Base-by-base conservation (phyloP, 495 filamentous ascomycete genomes). In the Hypoxylon rickii region DNA sequence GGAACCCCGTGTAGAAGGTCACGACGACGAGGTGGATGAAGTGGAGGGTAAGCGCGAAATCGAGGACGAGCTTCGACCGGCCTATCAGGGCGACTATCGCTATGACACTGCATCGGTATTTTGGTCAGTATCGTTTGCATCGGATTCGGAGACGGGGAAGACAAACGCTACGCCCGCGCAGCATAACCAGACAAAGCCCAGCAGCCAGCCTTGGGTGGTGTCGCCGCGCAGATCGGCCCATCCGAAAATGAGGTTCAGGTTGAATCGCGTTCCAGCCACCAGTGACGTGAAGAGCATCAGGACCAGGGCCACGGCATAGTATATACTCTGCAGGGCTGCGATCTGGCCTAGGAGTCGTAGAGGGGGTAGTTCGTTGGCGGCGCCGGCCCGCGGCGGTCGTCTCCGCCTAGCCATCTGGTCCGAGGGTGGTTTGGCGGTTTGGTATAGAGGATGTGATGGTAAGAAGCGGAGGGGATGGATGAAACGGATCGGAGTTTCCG, bases 11-110 rank as follows among this genome's bases (percentile, higher is more conserved):
- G 65, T 96, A 96, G 2, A 95, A 63, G 7, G 79, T 83, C 2
- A 87, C 87, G 57, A 89, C 70, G 47, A 96, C 53, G n/a, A 96
- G 81, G 61, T 97, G 90, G 22, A 97, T 75, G 71, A 88, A 83
- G 74, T 96, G 91, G 18, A 94, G 81, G 1, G 94, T 96, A 17
- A 97, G 79, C 5, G 90, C 86, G 70, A 99, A 99, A 69, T 99
- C 94, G 54, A 88, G 89, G 24, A 97, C 86, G 29, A 96, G 84
- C 66, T 97, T 97, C 19, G 87, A 91, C 46, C 92, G 89, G 21
- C 86, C 86, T 56, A 96, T 83, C 51, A 96, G 76, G 43, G 91
- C 70, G 24, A 92, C 79, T 29, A 94, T 81, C n/a, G 88, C 86
- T 21, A 93, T 80, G 12, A 89, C 84, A 61, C 88, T 91, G 58